Conservation (phyloP, 202 grass and related monocot species). For the Carex sylvatica region DNA sequence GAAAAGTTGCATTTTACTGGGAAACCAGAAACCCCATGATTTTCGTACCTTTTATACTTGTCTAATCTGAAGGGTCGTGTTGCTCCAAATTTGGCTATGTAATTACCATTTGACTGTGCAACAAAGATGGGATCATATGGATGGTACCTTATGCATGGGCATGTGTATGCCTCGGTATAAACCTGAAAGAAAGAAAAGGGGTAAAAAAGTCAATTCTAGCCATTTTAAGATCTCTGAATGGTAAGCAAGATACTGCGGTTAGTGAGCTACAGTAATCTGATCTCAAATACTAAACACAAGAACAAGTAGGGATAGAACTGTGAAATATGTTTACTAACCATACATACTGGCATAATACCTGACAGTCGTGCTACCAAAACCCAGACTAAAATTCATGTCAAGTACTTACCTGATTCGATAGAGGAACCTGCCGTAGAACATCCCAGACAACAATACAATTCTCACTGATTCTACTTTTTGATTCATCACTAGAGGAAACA, state of each 20-base stretch:
- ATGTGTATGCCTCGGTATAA: slow-evolving; percentile 86
- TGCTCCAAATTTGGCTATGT: slow-evolving; percentile 69
- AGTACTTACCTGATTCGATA: slow-evolving; percentile 79
- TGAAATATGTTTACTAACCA: not conserved
- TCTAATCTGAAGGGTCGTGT: slow-evolving; percentile 70
- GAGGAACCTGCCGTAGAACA: slow-evolving; percentile 62
- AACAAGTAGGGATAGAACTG: not conserved
- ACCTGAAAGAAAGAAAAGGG: slow-evolving; percentile 38
- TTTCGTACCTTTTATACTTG: slow-evolving; percentile 70
- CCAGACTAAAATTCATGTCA: not conserved
- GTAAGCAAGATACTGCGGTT: not conserved
- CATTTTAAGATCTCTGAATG: not conserved
- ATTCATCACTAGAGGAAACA: slow-evolving; percentile 81
- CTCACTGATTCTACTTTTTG: slow-evolving; percentile 80
- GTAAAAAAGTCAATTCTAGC: not conserved
- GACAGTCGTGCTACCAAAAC: not conserved
- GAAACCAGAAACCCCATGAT: slow-evolving; percentile 83
- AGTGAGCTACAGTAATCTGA: not conserved
- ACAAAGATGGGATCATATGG: slow-evolving; percentile 69
- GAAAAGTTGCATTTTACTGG: slow-evolving; percentile 82
- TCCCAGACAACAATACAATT: slow-evolving; percentile 91
- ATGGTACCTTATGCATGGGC: slow-evolving; percentile 82
- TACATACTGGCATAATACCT: not conserved
- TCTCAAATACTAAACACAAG: not conserved
- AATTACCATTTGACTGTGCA: slow-evolving; percentile 90